Conservation (phyloP, 345 rosid genomes). For the Tarenaya hassleriana region DNA sequence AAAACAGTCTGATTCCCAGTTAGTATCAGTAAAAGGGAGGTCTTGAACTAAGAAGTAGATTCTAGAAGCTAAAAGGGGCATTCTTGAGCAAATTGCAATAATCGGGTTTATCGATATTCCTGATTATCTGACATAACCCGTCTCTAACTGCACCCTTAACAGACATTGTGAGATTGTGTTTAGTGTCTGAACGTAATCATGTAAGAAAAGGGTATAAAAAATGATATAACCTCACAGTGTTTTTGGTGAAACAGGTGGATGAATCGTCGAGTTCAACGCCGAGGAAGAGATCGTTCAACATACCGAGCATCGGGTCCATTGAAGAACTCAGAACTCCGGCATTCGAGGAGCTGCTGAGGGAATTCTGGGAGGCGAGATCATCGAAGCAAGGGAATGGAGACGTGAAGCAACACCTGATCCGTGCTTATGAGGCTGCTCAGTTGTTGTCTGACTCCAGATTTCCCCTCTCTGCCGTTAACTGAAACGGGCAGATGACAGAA, state of each 20-base stretch:
- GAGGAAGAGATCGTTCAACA: constrained; percentile 61
- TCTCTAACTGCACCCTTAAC: too few relatives aligned
- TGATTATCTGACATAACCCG: too few relatives aligned
- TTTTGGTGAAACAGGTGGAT: constrained; percentile 52
- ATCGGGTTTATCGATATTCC: too few relatives aligned
- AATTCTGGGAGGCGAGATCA: constrained; percentile 60
- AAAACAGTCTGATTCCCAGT: too few relatives aligned
- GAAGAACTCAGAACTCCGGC: constrained; percentile 89
- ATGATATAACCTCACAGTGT: too few relatives aligned
- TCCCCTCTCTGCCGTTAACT: constrained; percentile 90
- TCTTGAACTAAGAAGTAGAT: too few relatives aligned
- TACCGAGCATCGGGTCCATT: constrained; percentile 66
- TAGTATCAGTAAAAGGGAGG: too few relatives aligned
- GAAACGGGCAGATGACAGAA: constrained; percentile 18
- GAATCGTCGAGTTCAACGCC: constrained; percentile 93
- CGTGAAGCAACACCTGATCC: constrained; percentile 44
- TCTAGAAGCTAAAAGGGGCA: neutral
- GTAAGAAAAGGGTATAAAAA: neutral
- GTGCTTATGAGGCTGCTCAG: constrained; percentile 51
- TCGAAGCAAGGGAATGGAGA: constrained; percentile 73
- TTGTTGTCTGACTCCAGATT: constrained; percentile 68
- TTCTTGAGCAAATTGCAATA: neutral
- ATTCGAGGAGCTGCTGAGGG: constrained; percentile 68
- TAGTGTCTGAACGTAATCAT: neutral
- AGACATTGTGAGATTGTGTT: neutral